A percentile compares a stretch with the other conserved stretches of the same genome.
phyloP scores from a whole-genome alignment of 495 filamentous ascomycete species.

The Talaromyces thailandensis region DNA sequence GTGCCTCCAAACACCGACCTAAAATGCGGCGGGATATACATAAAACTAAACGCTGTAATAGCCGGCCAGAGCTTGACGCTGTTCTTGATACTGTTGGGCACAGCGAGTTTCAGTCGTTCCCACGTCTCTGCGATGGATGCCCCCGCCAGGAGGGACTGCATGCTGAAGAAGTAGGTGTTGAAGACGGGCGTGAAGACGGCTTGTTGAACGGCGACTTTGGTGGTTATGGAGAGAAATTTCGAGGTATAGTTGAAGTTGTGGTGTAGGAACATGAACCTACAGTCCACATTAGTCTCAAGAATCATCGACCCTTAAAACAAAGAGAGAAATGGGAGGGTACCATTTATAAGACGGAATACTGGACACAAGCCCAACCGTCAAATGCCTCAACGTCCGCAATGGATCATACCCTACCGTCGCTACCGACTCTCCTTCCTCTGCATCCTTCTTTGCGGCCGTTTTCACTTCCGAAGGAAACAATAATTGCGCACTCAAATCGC shows the following conservation, averaged over 20 bases:
- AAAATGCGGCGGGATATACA: conserved; percentile 69
- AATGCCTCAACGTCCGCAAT: conserved; percentile 55
- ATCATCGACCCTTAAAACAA: not conserved
- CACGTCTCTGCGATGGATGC: conserved; percentile 51
- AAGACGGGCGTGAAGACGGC: conserved; percentile 76
- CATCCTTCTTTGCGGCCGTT: not conserved
- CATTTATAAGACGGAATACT: conserved; percentile 76
- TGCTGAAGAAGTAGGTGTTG: conserved; percentile 86
- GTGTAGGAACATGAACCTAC: conserved; percentile 74
- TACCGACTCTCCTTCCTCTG: conserved; percentile 5
- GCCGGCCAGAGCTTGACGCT: conserved; percentile 84
- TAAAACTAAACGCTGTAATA: conserved; percentile 81
- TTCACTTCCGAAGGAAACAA: conserved; percentile 30
- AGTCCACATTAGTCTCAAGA: not conserved
- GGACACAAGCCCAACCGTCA: conserved; percentile 61
- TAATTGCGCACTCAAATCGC: conserved; percentile 72
- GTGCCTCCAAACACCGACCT: conserved; percentile 67
- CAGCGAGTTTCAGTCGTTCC: conserved; percentile 63
- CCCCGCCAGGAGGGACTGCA: conserved; percentile 58
- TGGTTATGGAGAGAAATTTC: conserved; percentile 55
- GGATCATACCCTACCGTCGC: conserved; percentile 55
- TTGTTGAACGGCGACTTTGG: conserved; percentile 78
- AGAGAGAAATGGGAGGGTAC: conserved; percentile 29
- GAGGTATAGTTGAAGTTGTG: conserved; percentile 73
- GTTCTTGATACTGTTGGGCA: conserved; percentile 69